A percentile compares a stretch with the other conserved stretches of the same genome.
Conservation (phyloP, 768 basidiomycete genomes). For the Hirschioporus abietinus region DNA sequence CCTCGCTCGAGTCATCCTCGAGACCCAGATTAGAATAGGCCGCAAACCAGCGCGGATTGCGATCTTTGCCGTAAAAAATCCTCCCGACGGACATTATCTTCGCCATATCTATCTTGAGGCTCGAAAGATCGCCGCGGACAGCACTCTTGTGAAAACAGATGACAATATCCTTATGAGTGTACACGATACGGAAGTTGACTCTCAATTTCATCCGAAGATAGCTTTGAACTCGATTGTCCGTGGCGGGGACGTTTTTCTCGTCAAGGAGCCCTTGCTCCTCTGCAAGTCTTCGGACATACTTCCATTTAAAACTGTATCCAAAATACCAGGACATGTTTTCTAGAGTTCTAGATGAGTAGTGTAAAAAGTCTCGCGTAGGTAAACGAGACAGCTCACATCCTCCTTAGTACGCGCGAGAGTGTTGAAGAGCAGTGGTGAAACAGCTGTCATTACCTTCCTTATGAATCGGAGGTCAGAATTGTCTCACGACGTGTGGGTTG, state of each 20-base stretch:
- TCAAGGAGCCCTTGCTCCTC: neutral
- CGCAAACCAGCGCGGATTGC: neutral
- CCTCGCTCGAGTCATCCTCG: neutral
- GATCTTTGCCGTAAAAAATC: neutral
- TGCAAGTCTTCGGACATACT: neutral
- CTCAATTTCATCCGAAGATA: neutral
- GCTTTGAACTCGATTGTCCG: neutral
- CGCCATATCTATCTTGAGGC: neutral
- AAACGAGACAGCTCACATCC: too few species aligned
- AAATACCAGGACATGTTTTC: neutral
- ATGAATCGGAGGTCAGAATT: too few species aligned
- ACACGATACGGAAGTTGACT: neutral
- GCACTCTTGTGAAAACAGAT: neutral
- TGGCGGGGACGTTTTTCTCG: neutral
- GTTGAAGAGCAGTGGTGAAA: too few species aligned
- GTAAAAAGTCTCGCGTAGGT: too few species aligned
- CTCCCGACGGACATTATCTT: neutral
- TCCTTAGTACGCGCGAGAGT: too few species aligned
- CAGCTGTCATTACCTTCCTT: too few species aligned
- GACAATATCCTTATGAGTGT: neutral
- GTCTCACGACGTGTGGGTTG: too few species aligned
- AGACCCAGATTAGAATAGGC: neutral
- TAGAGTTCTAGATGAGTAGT: too few species aligned
- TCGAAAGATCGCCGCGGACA: neutral
- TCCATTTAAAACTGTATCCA: neutral